Evolutionary conservation across 306 rosid species (phyloP), one percentile per base, ranked within the genome.

Genomic region (Pachyrhizus erosus): DNA sequence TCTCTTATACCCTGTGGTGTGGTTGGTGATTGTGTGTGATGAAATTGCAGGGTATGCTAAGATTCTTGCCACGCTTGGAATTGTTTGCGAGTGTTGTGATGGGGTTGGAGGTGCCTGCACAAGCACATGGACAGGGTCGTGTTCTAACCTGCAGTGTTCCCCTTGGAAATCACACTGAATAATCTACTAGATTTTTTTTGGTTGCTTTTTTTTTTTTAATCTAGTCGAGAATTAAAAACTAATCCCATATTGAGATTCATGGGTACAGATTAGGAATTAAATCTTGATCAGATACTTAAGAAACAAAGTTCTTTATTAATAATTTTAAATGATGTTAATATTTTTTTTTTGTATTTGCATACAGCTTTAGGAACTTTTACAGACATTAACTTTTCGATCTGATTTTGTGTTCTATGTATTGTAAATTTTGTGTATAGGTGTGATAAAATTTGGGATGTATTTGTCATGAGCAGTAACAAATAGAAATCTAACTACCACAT

Each of bases 1-100:
- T 14, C 46, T 1, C 18, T 24, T 68, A 3, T 51, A 13, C 2
- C 18, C 0, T 21, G 3, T 57, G 29, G 15, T 31, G 0, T 17
- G 52, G 69, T 13, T 43, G 78, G 11, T 78, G 24, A 78, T 52
- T 84, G 8, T 58, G n/a, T 70, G 33, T 39, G 62, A 26, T 55
- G 4, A 13, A 42, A 20, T 83, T 62, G 7, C 65, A 87, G 90
- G 77, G 33, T 45, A 75, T 18, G 37, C 87, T 0, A 83, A 76
- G 80, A 76, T 13, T 9, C 65, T 81, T 74, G 77, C 75, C 0
- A 71, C 82, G 0, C 89, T 89, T 49, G 92, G 92, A 14, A 62
- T 87, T 70, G 85, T 87, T 76, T 89, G 92, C 84, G 78, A 89
- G 85, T 89, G 92, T 48, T 87, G 92, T 79, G 92, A 87, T 67